These are phyloP conservation scores for Handroanthus guayacan DNA, from an alignment of 257 asterid species.

Conservation along the genomic window DNA sequence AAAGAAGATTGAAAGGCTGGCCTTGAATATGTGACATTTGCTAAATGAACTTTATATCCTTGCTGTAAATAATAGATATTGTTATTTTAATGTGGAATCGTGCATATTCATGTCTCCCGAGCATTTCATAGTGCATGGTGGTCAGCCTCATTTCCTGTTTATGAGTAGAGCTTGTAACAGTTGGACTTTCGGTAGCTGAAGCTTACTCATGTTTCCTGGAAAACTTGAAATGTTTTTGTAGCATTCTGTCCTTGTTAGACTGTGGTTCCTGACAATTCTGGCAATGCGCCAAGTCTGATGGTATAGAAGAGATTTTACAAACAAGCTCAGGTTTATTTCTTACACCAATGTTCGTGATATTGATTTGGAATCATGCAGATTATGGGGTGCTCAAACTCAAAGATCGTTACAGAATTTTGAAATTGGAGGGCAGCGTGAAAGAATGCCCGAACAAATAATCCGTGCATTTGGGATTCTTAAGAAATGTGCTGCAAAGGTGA, in stretches of 20 bases:
- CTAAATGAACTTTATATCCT: background rate
- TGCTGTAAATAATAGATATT: background rate
- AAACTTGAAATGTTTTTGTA: background rate
- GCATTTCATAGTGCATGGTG: background rate
- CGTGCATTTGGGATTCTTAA: conserved; percentile 95
- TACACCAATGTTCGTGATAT: background rate
- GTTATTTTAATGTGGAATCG: background rate
- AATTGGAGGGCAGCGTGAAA: conserved; percentile 93
- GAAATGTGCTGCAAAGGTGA: conserved; percentile 96
- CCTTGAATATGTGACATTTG: background rate
- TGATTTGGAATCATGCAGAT: conserved; percentile 48
- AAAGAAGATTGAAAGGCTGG: conserved; percentile 20
- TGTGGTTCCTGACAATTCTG: conserved; percentile 15
- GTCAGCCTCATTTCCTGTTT: background rate
- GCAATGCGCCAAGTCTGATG: background rate
- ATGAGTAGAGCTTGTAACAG: conserved; percentile 8
- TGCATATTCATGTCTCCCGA: background rate
- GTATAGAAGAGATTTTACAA: background rate
- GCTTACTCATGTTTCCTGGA: background rate
- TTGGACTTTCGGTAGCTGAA: background rate
- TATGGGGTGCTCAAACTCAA: conserved; percentile 99
- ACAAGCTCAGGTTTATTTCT: conserved; percentile 12
- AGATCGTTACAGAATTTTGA: conserved; percentile 95
- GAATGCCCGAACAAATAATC: conserved; percentile 96
- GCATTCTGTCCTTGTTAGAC: background rate